These are phyloP conservation scores for Termitomyces sp. DNA, from an alignment of 768 basidiomycete species.

Conservation along the genomic window DNA sequence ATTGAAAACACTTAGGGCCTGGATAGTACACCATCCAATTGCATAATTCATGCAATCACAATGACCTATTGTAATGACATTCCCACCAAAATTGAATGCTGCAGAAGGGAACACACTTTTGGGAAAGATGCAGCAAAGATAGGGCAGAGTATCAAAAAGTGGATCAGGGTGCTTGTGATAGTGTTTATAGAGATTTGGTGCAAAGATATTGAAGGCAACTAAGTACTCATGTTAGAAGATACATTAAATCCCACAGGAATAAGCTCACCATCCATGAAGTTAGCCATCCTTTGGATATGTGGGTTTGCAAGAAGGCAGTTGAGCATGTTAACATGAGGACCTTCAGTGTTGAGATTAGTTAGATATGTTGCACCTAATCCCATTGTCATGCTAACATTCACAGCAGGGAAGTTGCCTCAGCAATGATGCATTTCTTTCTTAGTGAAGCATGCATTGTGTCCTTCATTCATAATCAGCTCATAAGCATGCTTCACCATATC, in stretches of 20 bases:
- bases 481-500: no score
- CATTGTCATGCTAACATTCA: conserved; percentile 3
- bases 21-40: no score
- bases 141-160: not conserved
- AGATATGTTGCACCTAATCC: not conserved
- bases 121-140: not conserved
- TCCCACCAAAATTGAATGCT: not conserved
- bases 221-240: no score
- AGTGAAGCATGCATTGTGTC: no score
- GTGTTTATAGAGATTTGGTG: not conserved
- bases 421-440: no score
- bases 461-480: no score
- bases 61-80: not conserved
- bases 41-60: not conserved
- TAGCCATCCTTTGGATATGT: no score
- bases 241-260: no score
- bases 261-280: no score
- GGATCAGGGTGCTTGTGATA: not conserved
- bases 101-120: not conserved
- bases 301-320: no score
- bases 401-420: not conserved
- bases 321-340: not conserved
- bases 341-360: not conserved
- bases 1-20: no score
- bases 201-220: no score